phyloP scores from a whole-genome alignment of 2,329 filamentous ascomycete species.

The Fusarium drepaniforme region DNA sequence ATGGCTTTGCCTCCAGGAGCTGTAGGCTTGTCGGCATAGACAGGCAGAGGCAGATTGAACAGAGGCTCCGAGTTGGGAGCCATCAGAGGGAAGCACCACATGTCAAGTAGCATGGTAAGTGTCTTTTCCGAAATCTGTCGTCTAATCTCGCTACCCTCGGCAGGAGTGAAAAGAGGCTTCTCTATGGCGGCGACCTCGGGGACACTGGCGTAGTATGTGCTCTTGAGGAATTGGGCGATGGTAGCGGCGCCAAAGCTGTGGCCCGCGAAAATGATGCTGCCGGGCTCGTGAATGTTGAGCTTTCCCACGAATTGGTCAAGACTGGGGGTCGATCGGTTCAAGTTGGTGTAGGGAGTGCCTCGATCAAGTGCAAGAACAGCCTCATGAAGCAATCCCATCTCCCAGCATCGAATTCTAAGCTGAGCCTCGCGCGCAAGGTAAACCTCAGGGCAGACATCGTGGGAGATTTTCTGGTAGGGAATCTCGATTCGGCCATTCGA shows the following conservation, averaged over 20 bases:
- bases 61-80: slow-evolving; percentile 73
- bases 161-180: slow-evolving; percentile 72
- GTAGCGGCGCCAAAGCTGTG: slow-evolving; percentile 87
- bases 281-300: slow-evolving; percentile 77
- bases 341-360: slow-evolving; percentile 62
- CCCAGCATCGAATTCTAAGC: slow-evolving; percentile 82
- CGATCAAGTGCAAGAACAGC: slow-evolving; percentile 75
- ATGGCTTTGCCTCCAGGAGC: slow-evolving; percentile 69
- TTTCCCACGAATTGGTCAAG: slow-evolving; percentile 70
- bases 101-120: slow-evolving; percentile 78
- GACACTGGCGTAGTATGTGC: slow-evolving; percentile 74
- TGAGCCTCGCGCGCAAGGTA: slow-evolving; percentile 78
- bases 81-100: slow-evolving; percentile 82
- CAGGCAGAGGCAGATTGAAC: slow-evolving; percentile 79
- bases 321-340: slow-evolving; percentile 63
- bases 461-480: slow-evolving; percentile 67
- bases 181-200: slow-evolving; percentile 61
- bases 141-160: slow-evolving; percentile 65
- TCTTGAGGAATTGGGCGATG: slow-evolving; percentile 82
- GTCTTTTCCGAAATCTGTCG: slow-evolving; percentile 76
- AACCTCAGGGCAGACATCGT: slow-evolving; percentile 74
- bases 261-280: slow-evolving; percentile 79
- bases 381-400: slow-evolving; percentile 78
- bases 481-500: slow-evolving; percentile 49
- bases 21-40: slow-evolving; percentile 66